These are phyloP conservation scores for Hyaloscypha bicolor DNA, from an alignment of 495 filamentous ascomycete genomes.

Conservation along the genomic window DNA sequence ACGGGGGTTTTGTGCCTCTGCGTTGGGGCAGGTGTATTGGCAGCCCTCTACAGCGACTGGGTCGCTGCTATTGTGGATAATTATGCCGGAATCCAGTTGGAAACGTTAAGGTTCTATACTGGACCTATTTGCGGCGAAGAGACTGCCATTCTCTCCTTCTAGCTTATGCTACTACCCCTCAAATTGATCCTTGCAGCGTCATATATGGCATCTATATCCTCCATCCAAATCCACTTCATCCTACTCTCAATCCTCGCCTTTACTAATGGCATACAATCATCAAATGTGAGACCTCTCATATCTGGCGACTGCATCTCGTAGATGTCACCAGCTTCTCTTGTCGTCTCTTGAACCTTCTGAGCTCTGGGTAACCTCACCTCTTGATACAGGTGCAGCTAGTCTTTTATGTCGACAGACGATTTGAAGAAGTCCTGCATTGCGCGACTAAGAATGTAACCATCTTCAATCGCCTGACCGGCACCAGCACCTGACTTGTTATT, in stretches of 20 bases:
- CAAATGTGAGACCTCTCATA: conserved; percentile 30
- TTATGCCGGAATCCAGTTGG: too few species aligned
- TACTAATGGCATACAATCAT: conserved; percentile 37
- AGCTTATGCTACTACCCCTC: too few species aligned
- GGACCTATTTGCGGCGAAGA: too few species aligned
- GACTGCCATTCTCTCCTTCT: too few species aligned
- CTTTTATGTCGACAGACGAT: neutral
- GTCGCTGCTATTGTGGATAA: too few species aligned
- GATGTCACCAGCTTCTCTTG: conserved; percentile 37
- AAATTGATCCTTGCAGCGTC: neutral
- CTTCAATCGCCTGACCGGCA: conserved; percentile 8
- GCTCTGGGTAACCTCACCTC: conserved; percentile 38
- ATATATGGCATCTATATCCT: conserved; percentile 40
- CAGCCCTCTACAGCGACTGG: too few species aligned
- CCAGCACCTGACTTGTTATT: neutral
- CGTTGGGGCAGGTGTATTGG: too few species aligned
- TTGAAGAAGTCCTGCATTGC: conserved; percentile 9
- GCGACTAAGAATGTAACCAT: neutral
- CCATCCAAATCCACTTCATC: conserved; percentile 41
- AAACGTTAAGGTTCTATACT: too few species aligned
- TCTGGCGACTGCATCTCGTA: conserved; percentile 40
- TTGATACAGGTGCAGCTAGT: conserved; percentile 37
- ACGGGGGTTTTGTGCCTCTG: too few species aligned
- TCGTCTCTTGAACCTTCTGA: conserved; percentile 40
- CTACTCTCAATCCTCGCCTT: conserved; percentile 31